Percentiles rank a stretch among this genome's conserved stretches.
phyloP scores from a whole-genome alignment of 2,329 filamentous ascomycete genomes.

The Fusarium cyanostomum region DNA sequence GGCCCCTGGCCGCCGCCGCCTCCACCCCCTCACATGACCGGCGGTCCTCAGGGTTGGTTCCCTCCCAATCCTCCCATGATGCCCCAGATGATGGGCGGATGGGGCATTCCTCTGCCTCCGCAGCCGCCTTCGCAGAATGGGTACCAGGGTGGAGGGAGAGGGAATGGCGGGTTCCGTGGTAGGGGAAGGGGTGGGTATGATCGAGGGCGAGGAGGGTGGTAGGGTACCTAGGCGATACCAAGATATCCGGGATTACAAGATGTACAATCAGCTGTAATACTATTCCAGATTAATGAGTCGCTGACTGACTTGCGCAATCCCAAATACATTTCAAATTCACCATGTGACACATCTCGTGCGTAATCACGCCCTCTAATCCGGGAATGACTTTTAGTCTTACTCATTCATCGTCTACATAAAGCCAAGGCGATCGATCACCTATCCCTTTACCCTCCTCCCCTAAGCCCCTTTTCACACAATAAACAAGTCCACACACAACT shows the following conservation, averaged over 20 bases:
- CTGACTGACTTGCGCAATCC: neutral
- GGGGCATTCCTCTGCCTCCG: slow-evolving; percentile 39
- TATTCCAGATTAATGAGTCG: neutral
- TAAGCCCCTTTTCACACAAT: slow-evolving; percentile 13
- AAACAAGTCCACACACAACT: slow-evolving; percentile 17
- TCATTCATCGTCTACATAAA: slow-evolving; percentile 46
- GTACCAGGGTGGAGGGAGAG: slow-evolving; percentile 37
- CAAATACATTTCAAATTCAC: neutral
- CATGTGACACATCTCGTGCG: neutral
- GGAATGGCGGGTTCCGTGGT: slow-evolving; percentile 41
- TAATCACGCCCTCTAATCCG: slow-evolving; percentile 36
- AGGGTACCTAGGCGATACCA: neutral
- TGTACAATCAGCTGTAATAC: neutral
- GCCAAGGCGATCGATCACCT: slow-evolving; percentile 36
- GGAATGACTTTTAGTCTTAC: slow-evolving; percentile 44
- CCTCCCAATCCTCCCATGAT: slow-evolving; percentile 41
- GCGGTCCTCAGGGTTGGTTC: slow-evolving; percentile 41
- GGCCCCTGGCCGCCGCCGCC: slow-evolving; percentile 56
- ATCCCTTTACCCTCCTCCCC: slow-evolving; percentile 6
- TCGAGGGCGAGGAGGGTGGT: slow-evolving; percentile 44
- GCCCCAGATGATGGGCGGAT: slow-evolving; percentile 42
- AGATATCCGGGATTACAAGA: neutral
- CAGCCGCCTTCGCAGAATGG: slow-evolving; percentile 35
- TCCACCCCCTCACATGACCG: slow-evolving; percentile 40
- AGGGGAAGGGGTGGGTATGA: slow-evolving; percentile 47